These are phyloP conservation scores for Fusarium sambucinum DNA, from an alignment of 2,329 filamentous ascomycete species.

Conservation along the genomic window DNA sequence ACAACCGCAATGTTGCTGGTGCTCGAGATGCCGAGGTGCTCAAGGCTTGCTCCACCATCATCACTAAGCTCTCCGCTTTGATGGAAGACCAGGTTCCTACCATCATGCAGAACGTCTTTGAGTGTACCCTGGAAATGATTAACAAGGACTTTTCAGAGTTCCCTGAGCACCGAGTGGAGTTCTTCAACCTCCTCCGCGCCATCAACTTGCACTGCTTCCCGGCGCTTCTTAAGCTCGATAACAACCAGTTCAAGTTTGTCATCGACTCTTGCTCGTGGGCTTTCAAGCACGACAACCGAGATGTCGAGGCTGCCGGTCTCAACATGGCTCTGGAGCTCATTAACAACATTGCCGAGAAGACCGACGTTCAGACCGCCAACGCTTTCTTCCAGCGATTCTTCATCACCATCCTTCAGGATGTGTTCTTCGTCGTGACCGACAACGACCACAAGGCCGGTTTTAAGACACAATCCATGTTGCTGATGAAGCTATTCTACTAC, in stretches of 20 bases:
- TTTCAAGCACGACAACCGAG: conserved; percentile 99
- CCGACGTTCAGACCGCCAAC: conserved; percentile 86
- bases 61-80: conserved; percentile 91
- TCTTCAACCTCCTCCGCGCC: conserved; percentile 95
- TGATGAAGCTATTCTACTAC: conserved; percentile 97
- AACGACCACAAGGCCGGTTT: conserved; percentile 99
- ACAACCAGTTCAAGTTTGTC: conserved; percentile 98
- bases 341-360: conserved; percentile 95
- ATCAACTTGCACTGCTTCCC: conserved; percentile 99
- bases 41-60: conserved; percentile 97
- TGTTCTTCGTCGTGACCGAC: conserved; percentile 98
- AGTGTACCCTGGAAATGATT: conserved; percentile 99
- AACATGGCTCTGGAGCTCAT: conserved; percentile 99
- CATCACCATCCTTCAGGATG: conserved; percentile 93
- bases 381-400: conserved; percentile 99
- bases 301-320: conserved; percentile 94
- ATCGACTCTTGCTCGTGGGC: conserved; percentile 99
- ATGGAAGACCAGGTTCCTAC: conserved; percentile 99
- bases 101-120: conserved; percentile 99
- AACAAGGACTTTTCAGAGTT: conserved; percentile 99
- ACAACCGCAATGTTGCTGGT: conserved; percentile 96
- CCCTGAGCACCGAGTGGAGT: conserved; percentile 98
- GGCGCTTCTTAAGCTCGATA: conserved; percentile 91
- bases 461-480: conserved; percentile 94
- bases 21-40: conserved; percentile 96